Evolutionary conservation across 805 yeast species (phyloP), one percentile per base, ranked within the genome.

Genomic region (Sporopachydermia lactativora): DNA sequence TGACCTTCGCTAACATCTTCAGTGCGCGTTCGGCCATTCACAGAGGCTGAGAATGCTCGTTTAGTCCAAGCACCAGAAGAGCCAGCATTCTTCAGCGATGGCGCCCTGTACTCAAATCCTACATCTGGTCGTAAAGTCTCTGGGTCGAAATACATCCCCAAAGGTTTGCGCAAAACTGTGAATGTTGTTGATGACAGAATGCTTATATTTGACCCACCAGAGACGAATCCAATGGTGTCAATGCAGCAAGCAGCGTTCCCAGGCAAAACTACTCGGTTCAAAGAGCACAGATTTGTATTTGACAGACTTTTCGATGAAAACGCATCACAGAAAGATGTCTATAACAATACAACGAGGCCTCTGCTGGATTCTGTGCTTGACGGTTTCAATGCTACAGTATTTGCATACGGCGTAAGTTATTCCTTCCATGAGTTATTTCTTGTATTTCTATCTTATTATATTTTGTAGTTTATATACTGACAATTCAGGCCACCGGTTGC

Each of bases 401-500:
- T 88, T 63, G 96, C 97, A 1, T 88, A 88, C 55, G 97, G 97
- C 1, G 64, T 8, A 14, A 19, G 17, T 13, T n/a, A n/a, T n/a
- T n/a, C n/a, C n/a, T n/a, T n/a, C n/a, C n/a, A n/a, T n/a, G n/a
- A n/a, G n/a, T n/a, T n/a, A n/a, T n/a, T n/a, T n/a, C n/a, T n/a
- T n/a, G n/a, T n/a, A n/a, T n/a, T n/a, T n/a, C n/a, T n/a, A n/a
- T n/a, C n/a, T n/a, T n/a, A n/a, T n/a, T n/a, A n/a, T n/a, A n/a
- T n/a, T n/a, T n/a, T n/a, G n/a, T n/a, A n/a, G n/a, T n/a, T n/a
- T n/a, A n/a, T n/a, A n/a, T n/a, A n/a, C n/a, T n/a, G n/a, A n/a
- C n/a, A n/a, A n/a, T n/a, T n/a, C n/a, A 39, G 15, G 94, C 97
- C 18, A 88, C 97, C 0, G 97, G 97, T 0, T 88, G 96, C 58